Conservation (phyloP, 148 eudicot genomes). For the Vaccinium darrowii region DNA sequence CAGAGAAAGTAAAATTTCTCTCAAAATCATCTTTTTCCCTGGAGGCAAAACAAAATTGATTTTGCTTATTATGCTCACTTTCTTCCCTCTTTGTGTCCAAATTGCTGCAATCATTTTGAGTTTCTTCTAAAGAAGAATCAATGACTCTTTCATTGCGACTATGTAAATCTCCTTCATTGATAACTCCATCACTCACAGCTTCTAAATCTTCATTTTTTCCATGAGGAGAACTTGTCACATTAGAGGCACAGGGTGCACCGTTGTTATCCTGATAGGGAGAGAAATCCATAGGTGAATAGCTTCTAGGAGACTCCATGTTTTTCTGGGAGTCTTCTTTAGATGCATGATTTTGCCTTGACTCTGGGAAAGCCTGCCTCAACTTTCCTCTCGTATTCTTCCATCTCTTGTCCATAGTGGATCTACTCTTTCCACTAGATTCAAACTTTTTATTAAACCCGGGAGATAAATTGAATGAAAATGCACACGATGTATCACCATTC, state of each 20-base stretch:
- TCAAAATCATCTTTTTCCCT: constrained; percentile 19
- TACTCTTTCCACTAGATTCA: constrained; percentile 32
- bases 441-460: constrained; percentile 33
- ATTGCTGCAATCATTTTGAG: constrained; percentile 9
- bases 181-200: constrained; percentile 24
- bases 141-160: constrained; percentile 16
- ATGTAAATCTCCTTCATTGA: constrained; percentile 1
- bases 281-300: constrained; percentile 92
- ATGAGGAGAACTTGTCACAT: constrained; percentile 12
- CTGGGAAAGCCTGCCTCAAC: constrained; percentile 30
- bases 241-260: constrained; percentile 11
- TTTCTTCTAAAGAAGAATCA: constrained; percentile 23
- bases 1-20: constrained; percentile 34
- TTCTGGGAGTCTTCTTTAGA: constrained; percentile 38
- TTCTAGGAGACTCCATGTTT: constrained; percentile 43
- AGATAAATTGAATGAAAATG: constrained; percentile 42
- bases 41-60: constrained; percentile 22
- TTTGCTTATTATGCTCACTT: constrained; percentile 22
- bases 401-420: constrained; percentile 34
- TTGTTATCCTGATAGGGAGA: constrained; percentile 63
- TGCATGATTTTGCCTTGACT: constrained; percentile 26
- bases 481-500: constrained; percentile 31
- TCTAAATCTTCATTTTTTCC: constrained; percentile 29
- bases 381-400: constrained; percentile 51
- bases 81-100: constrained; percentile 20